These are phyloP conservation scores for Amyloporia xantha DNA, from an alignment of 768 basidiomycete species.

Conservation along the genomic window DNA sequence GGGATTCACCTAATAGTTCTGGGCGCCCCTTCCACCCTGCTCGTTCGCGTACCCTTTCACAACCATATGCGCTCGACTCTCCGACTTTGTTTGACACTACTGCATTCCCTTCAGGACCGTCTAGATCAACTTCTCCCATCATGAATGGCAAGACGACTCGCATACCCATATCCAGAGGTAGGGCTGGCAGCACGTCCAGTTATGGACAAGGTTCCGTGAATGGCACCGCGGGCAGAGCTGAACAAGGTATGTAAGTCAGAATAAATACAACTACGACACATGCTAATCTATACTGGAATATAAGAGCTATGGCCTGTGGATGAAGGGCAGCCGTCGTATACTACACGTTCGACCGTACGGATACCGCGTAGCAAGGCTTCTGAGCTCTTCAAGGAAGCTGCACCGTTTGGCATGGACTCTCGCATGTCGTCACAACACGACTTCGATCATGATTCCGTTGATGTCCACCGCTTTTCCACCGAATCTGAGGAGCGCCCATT, in stretches of 20 bases:
- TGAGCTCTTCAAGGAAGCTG: slow-evolving; percentile 54
- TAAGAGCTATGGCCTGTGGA: slow-evolving; percentile 24
- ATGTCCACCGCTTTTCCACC: slow-evolving; percentile 42
- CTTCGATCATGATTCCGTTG: slow-evolving; percentile 20
- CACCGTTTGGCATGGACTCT: slow-evolving; percentile 49
- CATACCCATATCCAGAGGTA: slow-evolving; percentile 39
- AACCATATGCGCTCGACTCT: slow-evolving; percentile 44
- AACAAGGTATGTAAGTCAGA: slow-evolving; percentile 23
- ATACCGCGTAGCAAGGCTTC: slow-evolving; percentile 32
- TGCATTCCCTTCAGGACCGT: slow-evolving; percentile 12
- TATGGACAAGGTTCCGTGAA: slow-evolving; percentile 26
- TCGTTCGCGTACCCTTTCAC: slow-evolving; percentile 61
- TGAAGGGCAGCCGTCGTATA: slow-evolving; percentile 21
- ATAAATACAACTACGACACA: too few species aligned
- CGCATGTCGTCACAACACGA: slow-evolving; percentile 35
- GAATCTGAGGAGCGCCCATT: slow-evolving; percentile 81
- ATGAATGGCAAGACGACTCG: slow-evolving; percentile 36
- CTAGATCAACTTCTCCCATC: slow-evolving; percentile 28
- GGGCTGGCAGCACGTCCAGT: slow-evolving; percentile 38
- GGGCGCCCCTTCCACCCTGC: slow-evolving; percentile 23
- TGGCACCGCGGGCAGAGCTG: slow-evolving; percentile 25
- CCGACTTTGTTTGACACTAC: slow-evolving; percentile 32
- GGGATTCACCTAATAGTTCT: slow-evolving; percentile 12
- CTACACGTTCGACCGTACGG: slow-evolving; percentile 21
- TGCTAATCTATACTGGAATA: not conserved